Base-by-base conservation (phyloP, 73 alveolate genomes). In the Paramecium tetraurelia region DNA sequence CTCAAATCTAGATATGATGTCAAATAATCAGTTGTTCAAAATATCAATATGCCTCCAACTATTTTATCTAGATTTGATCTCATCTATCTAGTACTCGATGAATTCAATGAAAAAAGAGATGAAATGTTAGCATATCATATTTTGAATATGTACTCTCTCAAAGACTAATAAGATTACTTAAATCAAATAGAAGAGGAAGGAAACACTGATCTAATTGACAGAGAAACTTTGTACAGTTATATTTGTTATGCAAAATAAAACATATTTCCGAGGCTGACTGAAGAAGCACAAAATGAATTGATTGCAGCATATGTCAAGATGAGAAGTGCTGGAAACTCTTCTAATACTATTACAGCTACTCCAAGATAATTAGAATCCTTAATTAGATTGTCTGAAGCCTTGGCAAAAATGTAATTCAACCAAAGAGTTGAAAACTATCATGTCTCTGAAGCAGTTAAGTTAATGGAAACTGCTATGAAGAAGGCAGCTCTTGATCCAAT, bases 311-410 rank as follows among this genome's bases (percentile, higher is more conserved):
- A 98, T 92, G 88, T 92, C 48, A 96, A 95, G 27, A 96, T 98
- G 99, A 93, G 99, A 84, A 92, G 93, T 84, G 80, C 89, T 16
- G 99, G 98, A 58, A 95, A 93, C n/a, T 93, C 97, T 24, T 95
- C 94, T 35, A 98, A 98, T 70, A 98, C 99, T 59, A 97, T 99
- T 80, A 97, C 99, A 3, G 99, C 99, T 27, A 99, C 99, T 16
- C 99, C 99, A 7, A 93, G 99, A 46, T 95, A 97, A 83, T 92
- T 99, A 58, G 99, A 99, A 93, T 95, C 99, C 16, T 59, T 98
- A 92, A 99, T 99, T 75, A 93, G 99, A 41, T 92, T 99, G 75
- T 90, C 99, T n/a, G 99, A 98, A 92, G 98, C 99, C 10, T 85
- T 96, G 48, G 95, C 95, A 16, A 89, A 70, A 89, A 89, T 89